A percentile compares a stretch with the other conserved stretches of the same genome.
These are phyloP conservation scores for Penicillium chermesinum DNA, from an alignment of 495 filamentous ascomycete species.

Conservation along the genomic window DNA sequence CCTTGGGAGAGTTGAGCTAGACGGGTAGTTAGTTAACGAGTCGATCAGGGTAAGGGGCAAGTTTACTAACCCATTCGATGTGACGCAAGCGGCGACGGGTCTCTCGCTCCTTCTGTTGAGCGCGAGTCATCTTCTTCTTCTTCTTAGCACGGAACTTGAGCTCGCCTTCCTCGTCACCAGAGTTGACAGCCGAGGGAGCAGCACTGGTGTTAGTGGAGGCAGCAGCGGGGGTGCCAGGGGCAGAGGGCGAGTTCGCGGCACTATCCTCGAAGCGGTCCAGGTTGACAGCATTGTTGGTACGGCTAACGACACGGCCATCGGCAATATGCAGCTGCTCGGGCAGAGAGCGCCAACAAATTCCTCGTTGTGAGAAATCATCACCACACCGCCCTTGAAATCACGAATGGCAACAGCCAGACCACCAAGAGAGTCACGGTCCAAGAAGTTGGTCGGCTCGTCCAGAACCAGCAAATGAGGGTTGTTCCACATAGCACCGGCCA, in stretches of 20 bases:
- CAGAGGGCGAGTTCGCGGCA: constrained; percentile 53
- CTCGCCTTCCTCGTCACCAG: constrained; percentile 74
- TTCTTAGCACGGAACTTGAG: constrained; percentile 92
- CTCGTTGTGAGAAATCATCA: constrained; percentile 99
- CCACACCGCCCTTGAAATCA: constrained; percentile 95
- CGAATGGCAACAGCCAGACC: constrained; percentile 93
- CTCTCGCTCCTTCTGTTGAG: constrained; percentile 90
- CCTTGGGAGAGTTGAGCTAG: constrained; percentile 49
- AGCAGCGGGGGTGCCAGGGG: constrained; percentile 48
- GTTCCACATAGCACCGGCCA: constrained; percentile 98
- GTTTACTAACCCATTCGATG: constrained; percentile 67
- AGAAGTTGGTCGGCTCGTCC: constrained; percentile 98
- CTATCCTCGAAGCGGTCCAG: constrained; percentile 84
- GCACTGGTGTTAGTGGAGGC: constrained; percentile 54
- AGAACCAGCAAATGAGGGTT: constrained; percentile 96
- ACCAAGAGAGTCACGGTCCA: constrained; percentile 94
- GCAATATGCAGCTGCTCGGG: constrained; percentile 90
- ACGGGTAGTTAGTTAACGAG: constrained; percentile 23
- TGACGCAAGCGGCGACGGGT: constrained; percentile 81
- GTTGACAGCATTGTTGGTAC: constrained; percentile 66
- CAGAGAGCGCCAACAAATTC: constrained; percentile 96
- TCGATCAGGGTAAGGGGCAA: background rate
- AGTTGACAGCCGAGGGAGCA: constrained; percentile 71
- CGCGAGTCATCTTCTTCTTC: constrained; percentile 99
- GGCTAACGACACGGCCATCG: constrained; percentile 79